A percentile compares a stretch with the other conserved stretches of the same genome.
These are phyloP conservation scores for Lactarius tabidus DNA, from an alignment of 768 basidiomycete genomes.

Conservation along the genomic window DNA sequence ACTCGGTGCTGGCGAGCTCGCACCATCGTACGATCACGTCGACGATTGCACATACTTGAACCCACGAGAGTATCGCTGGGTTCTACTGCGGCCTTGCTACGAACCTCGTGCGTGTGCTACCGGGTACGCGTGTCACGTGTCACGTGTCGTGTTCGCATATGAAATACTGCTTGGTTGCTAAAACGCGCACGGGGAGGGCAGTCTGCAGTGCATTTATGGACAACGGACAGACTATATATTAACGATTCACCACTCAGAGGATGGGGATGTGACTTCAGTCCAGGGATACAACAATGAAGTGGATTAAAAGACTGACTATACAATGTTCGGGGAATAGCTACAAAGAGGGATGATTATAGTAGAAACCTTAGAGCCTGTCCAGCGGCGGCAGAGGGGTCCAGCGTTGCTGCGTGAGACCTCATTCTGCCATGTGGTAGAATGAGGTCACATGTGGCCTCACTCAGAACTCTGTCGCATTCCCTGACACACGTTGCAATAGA, in stretches of 20 bases:
- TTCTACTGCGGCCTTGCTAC: slow-evolving; percentile 96
- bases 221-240: background rate
- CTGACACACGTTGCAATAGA: too few relatives aligned
- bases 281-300: background rate
- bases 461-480: too few relatives aligned
- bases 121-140: slow-evolving; percentile 97
- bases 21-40: slow-evolving; percentile 77
- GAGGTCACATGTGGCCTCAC: too few relatives aligned
- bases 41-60: slow-evolving; percentile 77
- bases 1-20: slow-evolving; percentile 42
- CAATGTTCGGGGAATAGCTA: background rate
- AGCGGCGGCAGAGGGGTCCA: too few relatives aligned
- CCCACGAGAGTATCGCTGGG: slow-evolving; percentile 71
- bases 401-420: too few relatives aligned
- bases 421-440: too few relatives aligned
- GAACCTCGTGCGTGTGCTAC: slow-evolving; percentile 90
- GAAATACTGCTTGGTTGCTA: slow-evolving; percentile 82
- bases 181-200: slow-evolving; percentile 40
- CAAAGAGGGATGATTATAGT: background rate
- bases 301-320: background rate
- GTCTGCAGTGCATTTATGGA: background rate
- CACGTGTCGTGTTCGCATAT: slow-evolving; percentile 98
- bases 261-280: too few relatives aligned
- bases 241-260: background rate
- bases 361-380: too few relatives aligned